These are phyloP conservation scores for Benincasa hispida DNA, from an alignment of 306 rosid species.

Conservation along the genomic window DNA sequence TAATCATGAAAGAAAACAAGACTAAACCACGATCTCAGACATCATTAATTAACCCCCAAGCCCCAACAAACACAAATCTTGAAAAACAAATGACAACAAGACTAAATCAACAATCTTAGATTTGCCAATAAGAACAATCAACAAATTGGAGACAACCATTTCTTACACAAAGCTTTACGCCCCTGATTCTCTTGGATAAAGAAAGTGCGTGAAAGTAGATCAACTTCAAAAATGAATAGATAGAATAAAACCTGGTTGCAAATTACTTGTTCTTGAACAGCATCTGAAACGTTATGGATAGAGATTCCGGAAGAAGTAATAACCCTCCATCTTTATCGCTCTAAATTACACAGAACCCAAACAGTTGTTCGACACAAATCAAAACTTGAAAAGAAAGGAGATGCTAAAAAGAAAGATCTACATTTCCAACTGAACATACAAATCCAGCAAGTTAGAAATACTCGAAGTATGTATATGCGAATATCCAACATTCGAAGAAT, in stretches of 20 bases:
- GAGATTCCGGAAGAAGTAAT: slow-evolving; percentile 29
- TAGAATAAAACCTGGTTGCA: slow-evolving; percentile 21
- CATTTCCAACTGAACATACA: slow-evolving; percentile 33
- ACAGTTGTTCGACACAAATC: not conserved
- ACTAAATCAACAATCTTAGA: not conserved
- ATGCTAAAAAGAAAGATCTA: too few species aligned
- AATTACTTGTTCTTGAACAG: not conserved
- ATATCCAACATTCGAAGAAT: not conserved
- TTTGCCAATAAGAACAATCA: not conserved
- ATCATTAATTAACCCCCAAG: too few species aligned
- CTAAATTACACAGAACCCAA: not conserved
- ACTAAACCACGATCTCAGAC: not conserved
- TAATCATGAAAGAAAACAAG: not conserved
- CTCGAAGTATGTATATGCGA: not conserved
- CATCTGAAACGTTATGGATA: slow-evolving; percentile 8
- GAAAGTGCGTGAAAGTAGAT: not conserved
- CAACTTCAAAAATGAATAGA: not conserved
- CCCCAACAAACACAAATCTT: too few species aligned
- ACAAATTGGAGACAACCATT: too few species aligned
- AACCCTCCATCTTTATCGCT: not conserved
- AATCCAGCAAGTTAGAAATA: not conserved
- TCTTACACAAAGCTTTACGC: not conserved
- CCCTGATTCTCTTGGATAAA: not conserved
- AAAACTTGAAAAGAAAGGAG: not conserved
- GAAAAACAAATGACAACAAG: not conserved